phyloP scores from a whole-genome alignment of 2,329 filamentous ascomycete genomes.

The Cladosporium colombiae region DNA sequence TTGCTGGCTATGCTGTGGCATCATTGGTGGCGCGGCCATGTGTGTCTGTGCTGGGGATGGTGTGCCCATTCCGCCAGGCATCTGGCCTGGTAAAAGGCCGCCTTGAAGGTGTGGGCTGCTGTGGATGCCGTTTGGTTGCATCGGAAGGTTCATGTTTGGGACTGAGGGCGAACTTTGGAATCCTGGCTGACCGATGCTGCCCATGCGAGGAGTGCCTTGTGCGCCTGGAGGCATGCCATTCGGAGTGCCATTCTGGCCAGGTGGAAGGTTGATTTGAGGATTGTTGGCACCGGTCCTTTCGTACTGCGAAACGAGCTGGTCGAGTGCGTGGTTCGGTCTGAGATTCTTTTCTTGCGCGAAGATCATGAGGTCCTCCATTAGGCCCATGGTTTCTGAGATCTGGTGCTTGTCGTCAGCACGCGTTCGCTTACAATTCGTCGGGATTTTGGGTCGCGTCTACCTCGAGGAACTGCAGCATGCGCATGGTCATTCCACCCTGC shows the following conservation, averaged over 20 bases:
- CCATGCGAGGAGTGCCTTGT: constrained; percentile 37
- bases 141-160: constrained; percentile 54
- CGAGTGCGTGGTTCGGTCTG: constrained; percentile 57
- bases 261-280: constrained; percentile 49
- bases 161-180: constrained; percentile 53
- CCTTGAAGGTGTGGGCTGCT: constrained; percentile 46
- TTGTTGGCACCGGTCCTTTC: constrained; percentile 34
- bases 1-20: constrained; percentile 58
- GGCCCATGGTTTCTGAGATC: constrained; percentile 66
- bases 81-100: constrained; percentile 15
- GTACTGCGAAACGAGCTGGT: constrained; percentile 51
- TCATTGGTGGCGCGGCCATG: constrained; percentile 53
- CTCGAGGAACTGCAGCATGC: constrained; percentile 63
- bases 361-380: constrained; percentile 63
- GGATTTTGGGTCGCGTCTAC: constrained; percentile 41
- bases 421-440: constrained; percentile 13
- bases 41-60: constrained; percentile 49
- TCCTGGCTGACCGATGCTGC: constrained; percentile 32
- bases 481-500: constrained; percentile 57
- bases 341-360: constrained; percentile 57
- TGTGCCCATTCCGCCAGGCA: constrained; percentile 25
- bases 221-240: constrained; percentile 36
- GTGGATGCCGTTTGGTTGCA: constrained; percentile 53
- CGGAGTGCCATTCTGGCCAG: constrained; percentile 22
- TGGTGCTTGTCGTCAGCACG: constrained; percentile 34